Percentiles rank a stretch among this genome's conserved stretches.
phyloP scores from a whole-genome alignment of 2,329 filamentous ascomycete genomes.

The Magnaporthiopsis incrustans region DNA sequence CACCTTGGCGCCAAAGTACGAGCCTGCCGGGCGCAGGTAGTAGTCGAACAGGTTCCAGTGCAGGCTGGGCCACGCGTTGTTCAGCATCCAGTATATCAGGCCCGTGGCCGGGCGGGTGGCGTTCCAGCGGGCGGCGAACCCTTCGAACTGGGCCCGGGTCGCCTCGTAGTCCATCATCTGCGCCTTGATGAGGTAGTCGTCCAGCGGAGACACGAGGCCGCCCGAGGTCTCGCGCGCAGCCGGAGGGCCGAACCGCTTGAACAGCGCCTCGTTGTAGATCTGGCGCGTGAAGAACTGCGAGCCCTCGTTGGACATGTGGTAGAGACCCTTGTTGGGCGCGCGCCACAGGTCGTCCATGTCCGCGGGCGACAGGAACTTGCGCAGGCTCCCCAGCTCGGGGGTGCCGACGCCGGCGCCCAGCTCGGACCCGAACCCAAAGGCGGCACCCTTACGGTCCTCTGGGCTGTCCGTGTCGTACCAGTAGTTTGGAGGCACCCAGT shows the following conservation, averaged over 20 bases:
- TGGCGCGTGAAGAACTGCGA: slow-evolving; percentile 47
- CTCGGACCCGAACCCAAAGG: slow-evolving; percentile 57
- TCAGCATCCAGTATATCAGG: slow-evolving; percentile 60
- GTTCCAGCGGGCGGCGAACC: slow-evolving; percentile 42
- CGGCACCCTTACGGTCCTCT: slow-evolving; percentile 39
- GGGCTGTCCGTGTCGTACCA: slow-evolving; percentile 43
- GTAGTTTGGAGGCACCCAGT: slow-evolving; percentile 59
- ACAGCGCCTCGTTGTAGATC: slow-evolving; percentile 51
- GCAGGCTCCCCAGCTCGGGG: slow-evolving; percentile 45
- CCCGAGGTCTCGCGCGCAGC: slow-evolving; percentile 26
- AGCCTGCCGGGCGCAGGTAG: slow-evolving; percentile 48
- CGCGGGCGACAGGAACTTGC: slow-evolving; percentile 39
- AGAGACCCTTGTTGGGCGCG: slow-evolving; percentile 40
- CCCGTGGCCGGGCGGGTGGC: slow-evolving; percentile 47
- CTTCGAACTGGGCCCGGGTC: slow-evolving; percentile 51
- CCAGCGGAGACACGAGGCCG: slow-evolving; percentile 21
- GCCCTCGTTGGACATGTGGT: slow-evolving; percentile 50
- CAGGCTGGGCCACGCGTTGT: slow-evolving; percentile 55
- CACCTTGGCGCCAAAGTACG: slow-evolving; percentile 51
- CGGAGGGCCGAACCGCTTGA: slow-evolving; percentile 36
- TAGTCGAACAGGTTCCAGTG: slow-evolving; percentile 61
- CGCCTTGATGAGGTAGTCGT: slow-evolving; percentile 51
- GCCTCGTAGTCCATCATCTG: slow-evolving; percentile 60
- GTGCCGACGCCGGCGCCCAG: slow-evolving; percentile 55
- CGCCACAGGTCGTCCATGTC: slow-evolving; percentile 52